Evolutionary conservation across 768 basidiomycete species (phyloP).

Genomic region (Antrodiella citrinella): DNA sequence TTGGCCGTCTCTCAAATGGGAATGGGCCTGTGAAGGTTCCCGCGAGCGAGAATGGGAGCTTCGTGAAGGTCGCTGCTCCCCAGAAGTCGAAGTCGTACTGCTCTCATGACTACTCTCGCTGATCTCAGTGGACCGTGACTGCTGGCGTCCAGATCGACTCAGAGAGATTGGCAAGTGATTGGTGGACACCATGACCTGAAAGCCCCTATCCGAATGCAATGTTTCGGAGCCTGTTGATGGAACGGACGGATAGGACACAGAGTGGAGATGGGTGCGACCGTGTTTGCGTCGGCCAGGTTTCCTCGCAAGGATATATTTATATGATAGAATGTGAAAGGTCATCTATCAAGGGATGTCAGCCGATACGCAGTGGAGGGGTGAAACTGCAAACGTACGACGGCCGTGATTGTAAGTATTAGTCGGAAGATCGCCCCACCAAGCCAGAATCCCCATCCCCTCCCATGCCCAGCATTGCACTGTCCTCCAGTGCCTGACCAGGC

Average conservation of each 20-base stretch:
- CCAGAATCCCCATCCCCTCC: constrained; percentile 46
- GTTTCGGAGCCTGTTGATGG: not conserved
- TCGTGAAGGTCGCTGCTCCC: constrained; percentile 14
- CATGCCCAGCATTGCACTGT: constrained; percentile 18
- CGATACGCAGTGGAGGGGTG: not conserved
- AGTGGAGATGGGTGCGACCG: constrained; percentile 13
- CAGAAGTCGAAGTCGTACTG: constrained; percentile 1
- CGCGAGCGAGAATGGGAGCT: constrained; percentile 7
- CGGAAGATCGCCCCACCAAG: constrained; percentile 44
- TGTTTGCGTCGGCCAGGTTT: constrained; percentile 14
- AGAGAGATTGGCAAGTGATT: constrained; percentile 11
- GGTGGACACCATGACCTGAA: constrained; percentile 12
- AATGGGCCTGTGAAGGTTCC: not conserved
- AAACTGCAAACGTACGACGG: constrained; percentile 40
- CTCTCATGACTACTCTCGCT: constrained; percentile 11
- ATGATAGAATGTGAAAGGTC: constrained; percentile 18
- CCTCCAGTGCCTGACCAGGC: constrained; percentile 44
- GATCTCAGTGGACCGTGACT: constrained; percentile 5
- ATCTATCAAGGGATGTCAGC: constrained; percentile 10
- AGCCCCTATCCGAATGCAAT: constrained; percentile 5
- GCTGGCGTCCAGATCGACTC: constrained; percentile 5
- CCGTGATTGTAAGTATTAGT: constrained; percentile 39
- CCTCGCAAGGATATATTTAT: constrained; percentile 19
- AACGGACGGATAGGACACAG: constrained; percentile 11
- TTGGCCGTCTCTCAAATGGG: constrained; percentile 3